phyloP scores from a whole-genome alignment of 2,329 filamentous ascomycete genomes.

The Ceratocystis colombiana region DNA sequence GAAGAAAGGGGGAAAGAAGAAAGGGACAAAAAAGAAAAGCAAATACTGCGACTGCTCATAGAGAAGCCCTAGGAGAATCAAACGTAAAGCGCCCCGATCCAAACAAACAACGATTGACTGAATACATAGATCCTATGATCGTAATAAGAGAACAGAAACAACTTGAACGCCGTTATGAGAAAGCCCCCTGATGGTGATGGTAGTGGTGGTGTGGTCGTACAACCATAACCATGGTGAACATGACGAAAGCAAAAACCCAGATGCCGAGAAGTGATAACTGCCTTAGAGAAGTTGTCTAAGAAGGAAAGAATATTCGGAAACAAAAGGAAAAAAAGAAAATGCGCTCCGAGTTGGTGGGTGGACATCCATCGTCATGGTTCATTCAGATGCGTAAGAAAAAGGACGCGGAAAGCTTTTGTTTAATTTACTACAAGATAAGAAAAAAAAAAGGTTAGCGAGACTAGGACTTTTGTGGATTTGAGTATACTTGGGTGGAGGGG shows the following conservation, averaged over 20 bases:
- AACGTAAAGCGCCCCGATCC: conserved; percentile 21
- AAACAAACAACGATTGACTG: conserved; percentile 23
- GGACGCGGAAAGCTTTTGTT: conserved; percentile 22
- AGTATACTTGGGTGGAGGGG: conserved; percentile 6
- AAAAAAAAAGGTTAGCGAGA: conserved; percentile 17
- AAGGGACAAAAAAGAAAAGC: conserved; percentile 17
- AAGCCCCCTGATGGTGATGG: conserved; percentile 14
- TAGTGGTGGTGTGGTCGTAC: conserved; percentile 20
- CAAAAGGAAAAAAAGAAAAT: conserved; percentile 16
- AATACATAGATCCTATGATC: conserved; percentile 25
- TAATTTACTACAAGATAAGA: conserved; percentile 20
- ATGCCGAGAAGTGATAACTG: conserved; percentile 18
- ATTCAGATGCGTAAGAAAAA: conserved; percentile 26
- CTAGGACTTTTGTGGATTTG: neutral
- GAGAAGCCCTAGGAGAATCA: conserved; percentile 22
- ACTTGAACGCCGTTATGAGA: conserved; percentile 24
- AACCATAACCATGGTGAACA: conserved; percentile 25
- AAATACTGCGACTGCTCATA: conserved; percentile 24
- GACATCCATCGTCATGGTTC: conserved; percentile 25
- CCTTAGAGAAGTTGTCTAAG: conserved; percentile 16
- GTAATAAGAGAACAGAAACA: conserved; percentile 25
- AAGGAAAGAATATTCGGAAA: conserved; percentile 17
- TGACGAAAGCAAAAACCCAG: conserved; percentile 25
- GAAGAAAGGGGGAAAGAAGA: conserved; percentile 2
- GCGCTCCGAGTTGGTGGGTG: conserved; percentile 18